Evolutionary conservation across 805 yeast genomes (phyloP).

Genomic region (Komagataella phaffii): DNA sequence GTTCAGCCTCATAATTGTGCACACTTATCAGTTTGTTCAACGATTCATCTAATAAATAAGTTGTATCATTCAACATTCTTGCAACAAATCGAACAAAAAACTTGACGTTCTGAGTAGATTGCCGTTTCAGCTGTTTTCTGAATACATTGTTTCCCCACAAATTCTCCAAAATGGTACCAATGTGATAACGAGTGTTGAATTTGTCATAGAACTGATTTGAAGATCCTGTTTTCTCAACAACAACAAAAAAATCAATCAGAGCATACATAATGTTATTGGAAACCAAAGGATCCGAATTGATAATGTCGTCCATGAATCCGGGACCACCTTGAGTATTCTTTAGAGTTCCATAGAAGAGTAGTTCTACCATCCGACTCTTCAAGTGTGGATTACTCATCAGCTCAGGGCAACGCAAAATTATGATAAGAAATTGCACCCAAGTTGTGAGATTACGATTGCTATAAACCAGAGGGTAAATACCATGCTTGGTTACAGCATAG

Average conservation of each 20-base stretch:
- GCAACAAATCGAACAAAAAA: slow-evolving; percentile 91
- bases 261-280: slow-evolving; percentile 63
- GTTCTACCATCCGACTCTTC: slow-evolving; percentile 73
- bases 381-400: slow-evolving; percentile 85
- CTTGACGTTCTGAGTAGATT: slow-evolving; percentile 56
- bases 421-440: slow-evolving; percentile 60
- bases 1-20: slow-evolving; percentile 59
- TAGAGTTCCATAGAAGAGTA: slow-evolving; percentile 61
- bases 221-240: slow-evolving; percentile 93
- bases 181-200: slow-evolving; percentile 80
- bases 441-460: slow-evolving; percentile 40
- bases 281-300: slow-evolving; percentile 51
- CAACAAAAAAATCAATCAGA: slow-evolving; percentile 79
- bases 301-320: slow-evolving; percentile 61
- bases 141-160: slow-evolving; percentile 69
- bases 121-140: slow-evolving; percentile 52
- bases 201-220: slow-evolving; percentile 93
- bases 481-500: slow-evolving; percentile 17
- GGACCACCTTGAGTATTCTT: slow-evolving; percentile 33
- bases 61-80: slow-evolving; percentile 87
- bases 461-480: slow-evolving; percentile 38
- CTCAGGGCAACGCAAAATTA: slow-evolving; percentile 74
- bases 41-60: slow-evolving; percentile 85
- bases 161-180: slow-evolving; percentile 69
- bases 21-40: slow-evolving; percentile 66